Evolutionary conservation across 768 basidiomycete genomes (phyloP).

Genomic region (Boletales sp.): DNA sequence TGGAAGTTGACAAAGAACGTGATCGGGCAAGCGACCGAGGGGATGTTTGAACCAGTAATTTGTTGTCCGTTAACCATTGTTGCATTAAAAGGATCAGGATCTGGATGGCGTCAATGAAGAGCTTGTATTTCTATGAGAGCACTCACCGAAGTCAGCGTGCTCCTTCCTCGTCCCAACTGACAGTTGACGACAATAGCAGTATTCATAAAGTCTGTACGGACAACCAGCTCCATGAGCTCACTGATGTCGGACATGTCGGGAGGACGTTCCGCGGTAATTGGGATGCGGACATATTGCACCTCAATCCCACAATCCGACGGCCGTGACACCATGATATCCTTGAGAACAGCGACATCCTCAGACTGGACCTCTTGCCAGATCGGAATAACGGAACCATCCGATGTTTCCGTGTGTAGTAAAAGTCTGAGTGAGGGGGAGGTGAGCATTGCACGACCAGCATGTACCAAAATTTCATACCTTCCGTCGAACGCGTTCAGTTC

Average conservation of each 20-base stretch:
- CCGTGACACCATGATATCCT: slow-evolving; percentile 79
- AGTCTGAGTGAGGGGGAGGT: slow-evolving; percentile 42
- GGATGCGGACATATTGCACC: slow-evolving; percentile 79
- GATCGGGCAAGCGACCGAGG: slow-evolving; percentile 32
- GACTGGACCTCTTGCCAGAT: slow-evolving; percentile 88
- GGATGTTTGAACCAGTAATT: slow-evolving; percentile 28
- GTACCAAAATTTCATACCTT: slow-evolving; percentile 43
- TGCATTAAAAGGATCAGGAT: slow-evolving; percentile 80
- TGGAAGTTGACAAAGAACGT: slow-evolving; percentile 41
- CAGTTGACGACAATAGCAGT: slow-evolving; percentile 93
- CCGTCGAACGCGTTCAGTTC: slow-evolving; percentile 85
- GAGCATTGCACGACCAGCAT: background rate
- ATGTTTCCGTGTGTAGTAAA: slow-evolving; percentile 84
- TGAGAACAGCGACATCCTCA: slow-evolving; percentile 72
- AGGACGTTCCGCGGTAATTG: slow-evolving; percentile 87
- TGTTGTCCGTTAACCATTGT: slow-evolving; percentile 63
- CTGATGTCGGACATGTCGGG: slow-evolving; percentile 72
- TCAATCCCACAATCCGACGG: slow-evolving; percentile 46
- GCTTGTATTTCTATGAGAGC: background rate
- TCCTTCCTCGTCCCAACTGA: slow-evolving; percentile 90
- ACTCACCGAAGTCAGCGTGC: slow-evolving; percentile 82
- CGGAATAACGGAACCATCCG: slow-evolving; percentile 85
- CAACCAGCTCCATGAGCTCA: slow-evolving; percentile 75
- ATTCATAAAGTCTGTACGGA: slow-evolving; percentile 60
- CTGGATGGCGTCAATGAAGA: slow-evolving; percentile 32